A percentile compares a stretch with the other conserved stretches of the same genome.
phyloP scores from a whole-genome alignment of 2,329 filamentous ascomycete genomes.

The Colletotrichum cuscutae region DNA sequence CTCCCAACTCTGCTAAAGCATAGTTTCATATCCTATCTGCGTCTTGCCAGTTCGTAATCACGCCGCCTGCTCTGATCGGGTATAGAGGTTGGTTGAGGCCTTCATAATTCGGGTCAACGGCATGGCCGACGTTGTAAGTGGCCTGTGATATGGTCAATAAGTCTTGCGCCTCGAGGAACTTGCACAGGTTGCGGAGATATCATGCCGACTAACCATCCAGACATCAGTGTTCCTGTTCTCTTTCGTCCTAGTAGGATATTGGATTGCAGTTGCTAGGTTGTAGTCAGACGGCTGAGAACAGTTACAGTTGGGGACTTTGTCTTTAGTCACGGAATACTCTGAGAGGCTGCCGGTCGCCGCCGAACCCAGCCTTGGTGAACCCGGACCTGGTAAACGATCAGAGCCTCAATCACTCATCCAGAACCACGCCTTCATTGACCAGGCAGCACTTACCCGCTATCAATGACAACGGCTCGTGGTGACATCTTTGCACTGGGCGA shows the following conservation, averaged over 20 bases:
- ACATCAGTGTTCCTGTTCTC: not conserved
- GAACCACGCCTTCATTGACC: not conserved
- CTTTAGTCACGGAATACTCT: slow-evolving; percentile 5
- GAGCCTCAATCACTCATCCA: not conserved
- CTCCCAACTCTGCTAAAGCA: not conserved
- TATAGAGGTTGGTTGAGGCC: not conserved
- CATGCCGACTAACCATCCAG: not conserved
- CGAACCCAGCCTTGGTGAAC: slow-evolving; percentile 12
- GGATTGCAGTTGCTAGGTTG: not conserved
- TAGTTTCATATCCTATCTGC: slow-evolving; percentile 1
- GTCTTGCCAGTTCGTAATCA: not conserved
- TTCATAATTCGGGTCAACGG: not conserved
- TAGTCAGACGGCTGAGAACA: not conserved
- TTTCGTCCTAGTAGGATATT: slow-evolving; percentile 7
- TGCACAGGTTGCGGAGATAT: too few species aligned
- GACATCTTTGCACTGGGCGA: too few species aligned
- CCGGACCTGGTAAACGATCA: not conserved
- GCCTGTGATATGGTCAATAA: not conserved
- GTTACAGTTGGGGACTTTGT: too few species aligned
- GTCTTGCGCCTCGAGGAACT: too few species aligned
- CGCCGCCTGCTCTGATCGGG: not conserved
- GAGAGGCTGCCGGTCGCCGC: not conserved
- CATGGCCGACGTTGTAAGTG: slow-evolving; percentile 7
- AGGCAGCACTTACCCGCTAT: not conserved
- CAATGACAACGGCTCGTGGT: not conserved